Evolutionary conservation across 768 basidiomycete genomes (phyloP).

Genomic region (Termitomyces sp.): DNA sequence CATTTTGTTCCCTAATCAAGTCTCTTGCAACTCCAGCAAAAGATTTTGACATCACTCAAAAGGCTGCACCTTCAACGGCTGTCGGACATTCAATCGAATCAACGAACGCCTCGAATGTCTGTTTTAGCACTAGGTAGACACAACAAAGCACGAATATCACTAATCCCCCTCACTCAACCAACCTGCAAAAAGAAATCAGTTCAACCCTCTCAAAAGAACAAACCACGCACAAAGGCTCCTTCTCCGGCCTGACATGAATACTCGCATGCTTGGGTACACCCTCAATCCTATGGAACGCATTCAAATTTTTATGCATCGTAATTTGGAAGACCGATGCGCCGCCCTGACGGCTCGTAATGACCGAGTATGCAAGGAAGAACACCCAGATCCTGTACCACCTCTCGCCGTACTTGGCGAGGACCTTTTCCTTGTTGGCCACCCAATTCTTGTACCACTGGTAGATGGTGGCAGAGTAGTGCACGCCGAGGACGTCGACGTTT

Average conservation of each 20-base stretch:
- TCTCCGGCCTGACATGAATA: slow-evolving; percentile 60
- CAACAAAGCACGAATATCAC: not conserved
- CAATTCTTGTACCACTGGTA: slow-evolving; percentile 97
- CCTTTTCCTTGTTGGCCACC: slow-evolving; percentile 88
- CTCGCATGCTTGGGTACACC: slow-evolving; percentile 80
- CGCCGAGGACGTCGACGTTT: slow-evolving; percentile 93
- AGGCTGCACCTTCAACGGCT: no score
- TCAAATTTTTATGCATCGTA: slow-evolving; percentile 97
- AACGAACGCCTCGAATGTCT: not conserved
- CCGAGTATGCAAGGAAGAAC: slow-evolving; percentile 92
- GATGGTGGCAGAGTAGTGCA: slow-evolving; percentile 92
- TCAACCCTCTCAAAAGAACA: no score
- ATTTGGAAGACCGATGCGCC: slow-evolving; percentile 93
- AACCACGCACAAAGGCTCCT: slow-evolving; percentile 19
- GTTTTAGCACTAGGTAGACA: not conserved
- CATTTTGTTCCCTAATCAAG: not conserved
- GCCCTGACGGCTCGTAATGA: slow-evolving; percentile 81
- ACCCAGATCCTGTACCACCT: slow-evolving; percentile 94
- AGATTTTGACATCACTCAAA: no score
- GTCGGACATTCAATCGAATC: not conserved
- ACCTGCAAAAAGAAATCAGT: not conserved
- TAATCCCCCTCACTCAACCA: not conserved
- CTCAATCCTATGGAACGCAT: slow-evolving; percentile 87
- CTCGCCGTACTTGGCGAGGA: slow-evolving; percentile 86
- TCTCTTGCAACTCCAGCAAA: no score